Base-by-base conservation (phyloP, 139 green algal species). In the Picochlorum sp. region DNA sequence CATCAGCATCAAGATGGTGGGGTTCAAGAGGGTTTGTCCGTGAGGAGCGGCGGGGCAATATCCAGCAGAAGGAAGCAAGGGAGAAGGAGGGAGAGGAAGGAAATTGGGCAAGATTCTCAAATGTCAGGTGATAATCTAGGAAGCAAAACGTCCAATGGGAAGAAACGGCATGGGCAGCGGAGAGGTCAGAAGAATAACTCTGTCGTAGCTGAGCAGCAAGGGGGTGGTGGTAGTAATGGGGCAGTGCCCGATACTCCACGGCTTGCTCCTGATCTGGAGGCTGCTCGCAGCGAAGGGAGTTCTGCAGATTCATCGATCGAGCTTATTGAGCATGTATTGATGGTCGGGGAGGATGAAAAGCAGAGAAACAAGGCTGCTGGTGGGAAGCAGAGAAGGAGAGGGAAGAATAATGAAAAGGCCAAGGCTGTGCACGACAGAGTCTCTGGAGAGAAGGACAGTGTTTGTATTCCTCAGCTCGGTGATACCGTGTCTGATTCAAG, bases 61-160 rank as follows among this genome's bases (percentile, higher is more conserved):
- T n/a, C n/a, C n/a, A n/a, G n/a, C n/a, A n/a, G 9, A 55, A 6
- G 28, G 2, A 35, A 40, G 7, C 59, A 71, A 55, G 65, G 61
- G 32, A 71, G 64, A 26, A 71, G 61, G 33, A 71, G 65, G 18
- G 9, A 16, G 41, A 50, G 41, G 41, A 50, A 22, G 41, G 16
- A 22, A 22, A 50, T 50, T 12, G 10, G 16, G 10, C 9, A 50
- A 22, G 6, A 22, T 12, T 12, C 35, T 41, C 35, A 22, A 50
- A 22, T 28, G 41, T n/a, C 20, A 16, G 24, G 6, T 12, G 24
- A 16, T 8, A 50, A 26, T 24, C 41, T 28, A 16, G 9, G 24
- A 22, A 70, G 63, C 53, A 64, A 63, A 29, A 70, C 56, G 43
- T 57, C 50, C 22, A 70, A 70, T 9, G 51, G 51, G 40, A 30